Percentiles rank a stretch among this genome's conserved stretches.
phyloP scores from a whole-genome alignment of 768 basidiomycete genomes.

The Amanita muscaria region DNA sequence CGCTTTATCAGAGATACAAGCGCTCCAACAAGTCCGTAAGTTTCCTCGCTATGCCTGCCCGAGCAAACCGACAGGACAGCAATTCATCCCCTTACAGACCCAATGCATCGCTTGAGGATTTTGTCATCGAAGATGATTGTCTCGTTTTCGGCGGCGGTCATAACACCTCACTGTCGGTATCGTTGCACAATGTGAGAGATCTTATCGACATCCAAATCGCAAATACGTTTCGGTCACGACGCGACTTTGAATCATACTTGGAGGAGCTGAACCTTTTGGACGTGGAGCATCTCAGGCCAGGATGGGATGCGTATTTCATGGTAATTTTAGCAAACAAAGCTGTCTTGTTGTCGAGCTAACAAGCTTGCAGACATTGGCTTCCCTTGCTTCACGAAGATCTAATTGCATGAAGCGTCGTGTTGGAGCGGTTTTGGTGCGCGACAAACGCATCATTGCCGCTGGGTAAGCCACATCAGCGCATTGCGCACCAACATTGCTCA shows the following conservation, averaged over 20 bases:
- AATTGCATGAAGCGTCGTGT: constrained; percentile 98
- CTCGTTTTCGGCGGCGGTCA: constrained; percentile 46
- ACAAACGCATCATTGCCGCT: constrained; percentile 70
- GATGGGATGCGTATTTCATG: constrained; percentile 98
- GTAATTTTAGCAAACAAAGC: constrained; percentile 27
- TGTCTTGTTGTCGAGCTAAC: neutral
- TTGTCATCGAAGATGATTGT: constrained; percentile 65
- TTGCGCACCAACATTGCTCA: constrained; percentile 3
- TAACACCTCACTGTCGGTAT: constrained; percentile 8
- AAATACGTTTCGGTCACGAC: constrained; percentile 52
- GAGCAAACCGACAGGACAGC: too few species aligned
- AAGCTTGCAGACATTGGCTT: constrained; percentile 64
- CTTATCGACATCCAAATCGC: constrained; percentile 51
- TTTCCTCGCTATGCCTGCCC: neutral
- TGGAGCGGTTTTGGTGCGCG: constrained; percentile 85
- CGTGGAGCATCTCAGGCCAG: constrained; percentile 69
- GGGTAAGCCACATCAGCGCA: constrained; percentile 38
- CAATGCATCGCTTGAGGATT: constrained; percentile 50
- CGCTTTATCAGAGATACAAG: constrained; percentile 57
- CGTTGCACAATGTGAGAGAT: constrained; percentile 30
- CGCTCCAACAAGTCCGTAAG: constrained; percentile 44
- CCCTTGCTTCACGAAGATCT: constrained; percentile 79
- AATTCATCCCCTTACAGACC: neutral
- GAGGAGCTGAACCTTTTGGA: constrained; percentile 63
- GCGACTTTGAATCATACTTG: constrained; percentile 53